Evolutionary conservation across 768 basidiomycete genomes (phyloP).

Genomic region (Hypholoma sublateritium): DNA sequence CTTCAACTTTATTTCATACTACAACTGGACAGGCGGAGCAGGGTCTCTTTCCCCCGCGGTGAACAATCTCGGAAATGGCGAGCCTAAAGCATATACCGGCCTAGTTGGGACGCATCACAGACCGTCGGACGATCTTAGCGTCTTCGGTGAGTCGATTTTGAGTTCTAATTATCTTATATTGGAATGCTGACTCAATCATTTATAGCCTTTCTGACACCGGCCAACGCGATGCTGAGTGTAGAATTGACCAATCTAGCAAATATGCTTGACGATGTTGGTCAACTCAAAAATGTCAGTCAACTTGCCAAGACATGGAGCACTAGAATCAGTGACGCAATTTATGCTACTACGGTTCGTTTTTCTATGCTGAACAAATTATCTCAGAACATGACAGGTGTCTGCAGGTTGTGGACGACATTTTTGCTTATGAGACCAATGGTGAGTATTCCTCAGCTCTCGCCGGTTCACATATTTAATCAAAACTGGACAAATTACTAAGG

Average conservation of each 20-base stretch:
- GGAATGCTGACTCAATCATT: neutral
- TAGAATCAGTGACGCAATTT: constrained; percentile 59
- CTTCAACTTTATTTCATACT: constrained; percentile 76
- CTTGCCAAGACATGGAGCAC: constrained; percentile 59
- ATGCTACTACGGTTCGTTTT: constrained; percentile 53
- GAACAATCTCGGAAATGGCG: constrained; percentile 68
- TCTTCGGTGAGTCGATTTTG: constrained; percentile 47
- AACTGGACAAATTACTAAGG: constrained; percentile 33
- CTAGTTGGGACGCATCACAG: constrained; percentile 76
- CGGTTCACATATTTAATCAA: neutral
- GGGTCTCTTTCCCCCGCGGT: constrained; percentile 66
- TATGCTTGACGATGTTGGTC: constrained; percentile 51
- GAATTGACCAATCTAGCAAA: constrained; percentile 62
- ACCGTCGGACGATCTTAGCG: constrained; percentile 73
- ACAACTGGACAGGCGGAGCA: constrained; percentile 77
- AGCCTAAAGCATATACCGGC: constrained; percentile 74
- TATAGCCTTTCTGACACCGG: constrained; percentile 72
- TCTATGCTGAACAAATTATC: neutral
- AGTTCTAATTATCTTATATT: neutral
- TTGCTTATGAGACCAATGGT: constrained; percentile 81
- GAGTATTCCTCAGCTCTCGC: neutral
- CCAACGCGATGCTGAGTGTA: constrained; percentile 82
- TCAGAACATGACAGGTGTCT: neutral
- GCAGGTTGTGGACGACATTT: constrained; percentile 62
- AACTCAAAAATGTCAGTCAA: constrained; percentile 49